Conservation (phyloP, 768 basidiomycete species). For the Pulveroboletus sp. region DNA sequence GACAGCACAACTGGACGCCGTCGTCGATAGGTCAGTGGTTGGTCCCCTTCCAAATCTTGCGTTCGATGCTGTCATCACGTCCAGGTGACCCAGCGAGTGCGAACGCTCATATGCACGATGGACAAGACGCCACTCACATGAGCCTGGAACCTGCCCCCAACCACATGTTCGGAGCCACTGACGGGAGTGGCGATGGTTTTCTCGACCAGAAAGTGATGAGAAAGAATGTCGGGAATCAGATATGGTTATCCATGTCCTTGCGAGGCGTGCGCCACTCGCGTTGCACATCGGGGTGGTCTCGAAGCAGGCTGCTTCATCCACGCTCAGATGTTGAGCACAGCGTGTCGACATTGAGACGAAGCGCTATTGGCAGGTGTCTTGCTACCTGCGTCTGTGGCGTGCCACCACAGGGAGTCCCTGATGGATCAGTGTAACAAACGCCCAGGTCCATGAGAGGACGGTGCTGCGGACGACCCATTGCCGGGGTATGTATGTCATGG, state of each 20-base stretch:
- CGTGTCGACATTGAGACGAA: constrained; percentile 9
- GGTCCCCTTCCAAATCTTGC: constrained; percentile 7
- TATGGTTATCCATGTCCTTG: constrained; percentile 7
- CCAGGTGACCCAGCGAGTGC: constrained; percentile 1
- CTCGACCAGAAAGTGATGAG: constrained; percentile 7
- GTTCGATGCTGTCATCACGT: constrained; percentile 8
- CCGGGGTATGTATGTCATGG: too few species aligned
- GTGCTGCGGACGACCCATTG: not conserved
- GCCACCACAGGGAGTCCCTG: constrained; percentile 2
- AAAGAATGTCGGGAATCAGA: not conserved
- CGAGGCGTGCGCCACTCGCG: constrained; percentile 12
- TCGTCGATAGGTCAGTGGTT: not conserved
- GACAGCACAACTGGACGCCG: too few species aligned
- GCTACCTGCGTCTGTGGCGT: constrained; percentile 5
- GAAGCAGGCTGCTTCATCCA: constrained; percentile 4
- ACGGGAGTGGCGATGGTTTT: constrained; percentile 13
- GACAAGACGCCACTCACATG: constrained; percentile 17
- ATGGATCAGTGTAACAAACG: not conserved
- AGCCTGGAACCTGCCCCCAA: constrained; percentile 12
- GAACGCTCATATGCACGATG: not conserved
- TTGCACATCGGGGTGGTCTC: constrained; percentile 15
- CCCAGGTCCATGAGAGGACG: constrained; percentile 5
- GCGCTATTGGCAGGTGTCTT: not conserved
- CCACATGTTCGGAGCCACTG: constrained; percentile 22
- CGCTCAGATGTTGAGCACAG: not conserved